Evolutionary conservation across 179 eudicot species (phyloP).

Genomic region (Actinidia polygama): DNA sequence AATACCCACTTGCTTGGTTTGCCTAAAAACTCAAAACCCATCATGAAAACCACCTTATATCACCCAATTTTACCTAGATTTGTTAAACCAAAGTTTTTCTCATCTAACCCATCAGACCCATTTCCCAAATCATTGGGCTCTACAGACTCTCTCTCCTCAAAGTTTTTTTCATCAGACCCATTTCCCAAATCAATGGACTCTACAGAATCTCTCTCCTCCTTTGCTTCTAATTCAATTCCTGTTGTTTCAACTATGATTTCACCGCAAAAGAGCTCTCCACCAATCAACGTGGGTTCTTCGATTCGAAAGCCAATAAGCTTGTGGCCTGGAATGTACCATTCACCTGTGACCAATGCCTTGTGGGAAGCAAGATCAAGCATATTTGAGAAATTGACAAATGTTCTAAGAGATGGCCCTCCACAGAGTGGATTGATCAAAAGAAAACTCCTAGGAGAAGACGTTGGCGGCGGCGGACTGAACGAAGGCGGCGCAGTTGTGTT

Average conservation of each 20-base stretch:
- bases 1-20: slow-evolving; percentile 1
- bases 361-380: slow-evolving; percentile 72
- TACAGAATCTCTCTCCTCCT: too few relatives aligned
- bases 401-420: slow-evolving; percentile 49
- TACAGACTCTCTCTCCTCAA: too few relatives aligned
- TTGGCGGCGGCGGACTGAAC: too few relatives aligned
- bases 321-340: slow-evolving; percentile 88
- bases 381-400: slow-evolving; percentile 48
- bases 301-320: slow-evolving; percentile 53
- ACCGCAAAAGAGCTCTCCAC: slow-evolving; percentile 32
- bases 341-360: slow-evolving; percentile 73
- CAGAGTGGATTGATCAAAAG: slow-evolving; percentile 51
- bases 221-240: slow-evolving; percentile 41
- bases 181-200: too few relatives aligned
- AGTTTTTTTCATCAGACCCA: too few relatives aligned
- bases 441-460: too few relatives aligned
- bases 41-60: slow-evolving; percentile 3
- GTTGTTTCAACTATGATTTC: slow-evolving; percentile 38
- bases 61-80: slow-evolving; percentile 15
- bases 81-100: slow-evolving; percentile 24
- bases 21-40: slow-evolving; percentile 24
- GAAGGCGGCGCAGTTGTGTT: too few relatives aligned
- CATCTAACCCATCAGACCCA: slow-evolving; percentile 22
- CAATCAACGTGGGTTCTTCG: slow-evolving; percentile 38
- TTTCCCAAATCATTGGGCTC: slow-evolving; percentile 18